Conservation (phyloP, 163 green algal genomes). For the Chlamydomonas reinhardtii region DNA sequence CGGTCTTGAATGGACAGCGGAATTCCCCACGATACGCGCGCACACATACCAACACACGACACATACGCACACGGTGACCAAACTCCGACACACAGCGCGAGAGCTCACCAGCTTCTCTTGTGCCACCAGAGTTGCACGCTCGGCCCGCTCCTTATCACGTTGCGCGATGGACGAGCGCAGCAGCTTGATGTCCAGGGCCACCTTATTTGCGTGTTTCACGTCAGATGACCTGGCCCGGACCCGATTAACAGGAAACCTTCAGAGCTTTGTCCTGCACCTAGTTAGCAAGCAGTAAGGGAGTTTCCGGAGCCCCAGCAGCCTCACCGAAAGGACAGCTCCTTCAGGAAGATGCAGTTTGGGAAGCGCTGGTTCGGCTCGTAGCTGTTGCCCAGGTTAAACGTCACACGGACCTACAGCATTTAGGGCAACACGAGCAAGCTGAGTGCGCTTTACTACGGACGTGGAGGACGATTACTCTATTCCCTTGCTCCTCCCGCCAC, state of each 20-base stretch:
- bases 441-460: too few relatives aligned
- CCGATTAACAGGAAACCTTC: too few relatives aligned
- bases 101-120: conserved; percentile 91
- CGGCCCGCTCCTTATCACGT: conserved; percentile 92
- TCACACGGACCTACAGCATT: conserved; percentile 90
- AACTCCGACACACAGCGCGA: too few relatives aligned
- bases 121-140: conserved; percentile 94
- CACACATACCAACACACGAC: too few relatives aligned
- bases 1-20: too few relatives aligned
- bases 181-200: conserved; percentile 93
- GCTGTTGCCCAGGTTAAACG: conserved; percentile 90
- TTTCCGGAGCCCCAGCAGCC: too few relatives aligned
- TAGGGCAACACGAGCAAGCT: too few relatives aligned
- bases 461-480: too few relatives aligned
- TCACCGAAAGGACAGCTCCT: conserved; percentile 95
- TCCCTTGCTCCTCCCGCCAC: background rate
- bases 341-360: conserved; percentile 88
- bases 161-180: conserved; percentile 83
- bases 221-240: conserved; percentile 69
- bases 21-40: too few relatives aligned
- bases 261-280: too few relatives aligned
- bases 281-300: too few relatives aligned
- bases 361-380: conserved; percentile 85
- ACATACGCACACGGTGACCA: too few relatives aligned
- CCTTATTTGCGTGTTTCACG: conserved; percentile 85